Evolutionary conservation across 805 yeast species (phyloP).

Genomic region (Isabelozyma gotoi): DNA sequence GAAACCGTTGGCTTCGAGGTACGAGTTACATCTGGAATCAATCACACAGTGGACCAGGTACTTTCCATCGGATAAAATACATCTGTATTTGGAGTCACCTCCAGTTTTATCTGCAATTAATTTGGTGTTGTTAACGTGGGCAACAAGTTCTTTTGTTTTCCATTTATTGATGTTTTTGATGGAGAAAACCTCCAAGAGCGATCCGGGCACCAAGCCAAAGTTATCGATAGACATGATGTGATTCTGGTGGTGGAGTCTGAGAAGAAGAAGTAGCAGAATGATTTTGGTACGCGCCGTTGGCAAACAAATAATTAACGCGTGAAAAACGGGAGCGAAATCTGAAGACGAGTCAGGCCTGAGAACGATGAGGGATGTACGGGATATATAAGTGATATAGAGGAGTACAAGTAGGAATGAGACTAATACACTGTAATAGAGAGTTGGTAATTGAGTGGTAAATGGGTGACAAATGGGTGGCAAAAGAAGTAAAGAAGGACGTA

Average conservation of each 20-base stretch:
- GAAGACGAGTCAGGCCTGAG: too few relatives aligned
- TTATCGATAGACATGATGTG: constrained; percentile 6
- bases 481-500: too few relatives aligned
- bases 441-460: too few relatives aligned
- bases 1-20: constrained; percentile 40
- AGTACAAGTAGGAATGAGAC: too few relatives aligned
- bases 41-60: constrained; percentile 38
- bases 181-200: constrained; percentile 23
- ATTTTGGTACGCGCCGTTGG: not conserved
- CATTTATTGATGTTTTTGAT: constrained; percentile 14
- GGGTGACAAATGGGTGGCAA: too few relatives aligned
- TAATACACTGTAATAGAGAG: too few relatives aligned
- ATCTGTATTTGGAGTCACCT: constrained; percentile 28
- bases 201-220: constrained; percentile 23
- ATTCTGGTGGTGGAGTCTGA: too few relatives aligned
- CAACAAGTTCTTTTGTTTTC: constrained; percentile 12
- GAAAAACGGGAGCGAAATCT: too few relatives aligned
- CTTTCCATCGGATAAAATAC: constrained; percentile 39
- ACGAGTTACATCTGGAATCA: constrained; percentile 43
- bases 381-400: too few relatives aligned
- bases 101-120: constrained; percentile 23
- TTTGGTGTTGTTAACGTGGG: constrained; percentile 35
- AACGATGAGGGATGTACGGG: too few relatives aligned
- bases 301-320: too few relatives aligned
- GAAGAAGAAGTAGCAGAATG: not conserved